Base-by-base conservation (phyloP, 2,329 filamentous ascomycete genomes). In the Ceratocystis harringtonii region DNA sequence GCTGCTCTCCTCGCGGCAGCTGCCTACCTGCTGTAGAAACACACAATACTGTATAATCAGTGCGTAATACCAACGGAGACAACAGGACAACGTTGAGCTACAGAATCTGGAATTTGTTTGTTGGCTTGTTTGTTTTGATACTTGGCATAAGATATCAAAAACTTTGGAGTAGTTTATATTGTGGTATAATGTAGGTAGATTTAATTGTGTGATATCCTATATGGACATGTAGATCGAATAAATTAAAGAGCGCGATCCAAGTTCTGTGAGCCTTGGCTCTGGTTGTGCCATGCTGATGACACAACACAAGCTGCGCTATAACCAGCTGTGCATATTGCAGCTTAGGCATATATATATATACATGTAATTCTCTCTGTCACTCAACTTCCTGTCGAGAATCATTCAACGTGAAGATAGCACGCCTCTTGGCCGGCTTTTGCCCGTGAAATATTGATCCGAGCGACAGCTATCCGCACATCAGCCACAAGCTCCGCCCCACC, bases 401-500 rank as follows among this genome's bases (percentile, higher is more conserved):
- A 55, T 57, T 67, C 66, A 4, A 67, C 66, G 52, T 67, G 61
- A 7, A 67, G 45, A 19, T 63, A 63, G 55, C 66, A 67, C 22
- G 60, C 30, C n/a, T 67, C 66, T 15, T 63, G 45, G 22, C 58
- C 63, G 12, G 63, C 41, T 5, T 2, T 45, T 7, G 60, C 63
- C 10, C 66, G 58, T 17, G 52, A 45, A 22, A 28, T 44, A 63
- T 67, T 63, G 19, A 67, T 65, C 15, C 73, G 74, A 1, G 80
- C 79, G 2, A 85, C 81, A 66, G 76, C 79, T 68, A 81, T 85
- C 64, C 83, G 75, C 12, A 81, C 79, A 63, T 74, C 74, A 1
- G 81, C 75, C 1, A 82, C 81, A 22, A 85, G 73, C 61, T 80
- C 79, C 60, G 77, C 77, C 1, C 83, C 83, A 19, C 82, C 83